Base-by-base conservation (phyloP, 2,329 filamentous ascomycete species). In the Cladosporium sp. region DNA sequence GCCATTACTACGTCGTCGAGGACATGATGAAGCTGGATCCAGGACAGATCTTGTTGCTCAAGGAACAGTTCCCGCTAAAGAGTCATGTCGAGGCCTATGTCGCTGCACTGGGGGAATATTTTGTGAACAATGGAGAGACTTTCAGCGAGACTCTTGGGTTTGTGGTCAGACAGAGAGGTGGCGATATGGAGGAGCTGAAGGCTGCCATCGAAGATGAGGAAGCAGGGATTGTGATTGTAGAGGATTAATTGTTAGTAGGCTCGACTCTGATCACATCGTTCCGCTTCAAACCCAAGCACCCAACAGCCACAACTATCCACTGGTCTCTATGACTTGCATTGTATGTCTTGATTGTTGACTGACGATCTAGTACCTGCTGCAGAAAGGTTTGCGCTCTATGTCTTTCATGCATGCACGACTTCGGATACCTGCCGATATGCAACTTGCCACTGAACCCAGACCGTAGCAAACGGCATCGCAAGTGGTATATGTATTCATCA, bases 141-240 rank as follows among this genome's bases (percentile, higher is more conserved):
- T 84, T 84, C 67, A 78, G 76, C 14, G 81, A 86, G 73, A 86
- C 84, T 30, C 65, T 86, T 49, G 77, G 78, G 55, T 80, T 76
- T 73, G 83, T 87, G 42, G 67, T 86, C 60, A 75, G 73, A 55
- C 80, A 85, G 69, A 70, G 84, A 8, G 82, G 82, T 51, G 77
- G 79, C 47, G 77, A 83, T 63, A 68, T 80, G 6, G 74, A 73
- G 36, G 79, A 78, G 45, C 69, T 97, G 85, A 69, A 85, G 81
- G 47, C 85, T 75, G 61, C 88, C 80, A 58, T 88, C 84, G 70
- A 86, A 83, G 68, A 88, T 79, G 60, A 95, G 76, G 75, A 90
- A 84, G 65, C 89, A 84, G 63, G 96, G 77, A 72, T 96, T 61
- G 76, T 52, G 20, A n/a, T 51, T n/a, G 8, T 39, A 30, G 54